These are phyloP conservation scores for Mortierella sp. DNA, from an alignment of 371 early-diverging fungal genomes.

Conservation along the genomic window DNA sequence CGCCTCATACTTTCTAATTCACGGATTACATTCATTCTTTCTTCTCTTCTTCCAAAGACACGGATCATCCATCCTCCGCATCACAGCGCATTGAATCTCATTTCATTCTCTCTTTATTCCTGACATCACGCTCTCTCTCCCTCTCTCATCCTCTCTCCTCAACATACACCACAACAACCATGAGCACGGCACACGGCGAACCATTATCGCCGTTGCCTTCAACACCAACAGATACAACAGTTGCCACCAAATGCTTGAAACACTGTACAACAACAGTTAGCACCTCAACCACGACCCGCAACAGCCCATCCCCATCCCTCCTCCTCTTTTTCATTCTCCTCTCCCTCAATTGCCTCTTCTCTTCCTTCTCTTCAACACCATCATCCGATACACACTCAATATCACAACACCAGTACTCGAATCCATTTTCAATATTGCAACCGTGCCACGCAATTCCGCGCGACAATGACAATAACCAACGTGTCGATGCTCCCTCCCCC, in stretches of 20 bases:
- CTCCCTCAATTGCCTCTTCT: conserved; percentile 34
- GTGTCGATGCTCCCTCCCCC: conserved; percentile 54
- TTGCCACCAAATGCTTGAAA: not conserved
- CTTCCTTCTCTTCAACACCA: conserved; percentile 11
- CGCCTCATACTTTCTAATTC: no score
- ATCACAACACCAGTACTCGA: not conserved
- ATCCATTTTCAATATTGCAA: conserved; percentile 15
- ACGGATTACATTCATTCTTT: no score
- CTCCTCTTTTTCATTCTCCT: conserved; percentile 34
- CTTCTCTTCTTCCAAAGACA: not conserved
- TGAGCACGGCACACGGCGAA: not conserved
- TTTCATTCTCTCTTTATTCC: not conserved
- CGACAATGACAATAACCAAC: conserved; percentile 30
- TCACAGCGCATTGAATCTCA: not conserved
- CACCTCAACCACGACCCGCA: not conserved
- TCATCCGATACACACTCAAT: not conserved
- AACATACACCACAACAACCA: not conserved
- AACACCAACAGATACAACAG: not conserved
- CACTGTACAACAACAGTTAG: not conserved
- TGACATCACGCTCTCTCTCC: not conserved
- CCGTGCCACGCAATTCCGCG: conserved; percentile 25
- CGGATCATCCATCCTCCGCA: conserved; percentile 11
- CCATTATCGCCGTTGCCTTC: not conserved
- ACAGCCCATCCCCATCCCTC: not conserved
- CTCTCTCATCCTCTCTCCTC: not conserved